Evolutionary conservation across 805 yeast species (phyloP), one percentile per base, ranked within the genome.

Genomic region (Saccharomycopsis babjevae): DNA sequence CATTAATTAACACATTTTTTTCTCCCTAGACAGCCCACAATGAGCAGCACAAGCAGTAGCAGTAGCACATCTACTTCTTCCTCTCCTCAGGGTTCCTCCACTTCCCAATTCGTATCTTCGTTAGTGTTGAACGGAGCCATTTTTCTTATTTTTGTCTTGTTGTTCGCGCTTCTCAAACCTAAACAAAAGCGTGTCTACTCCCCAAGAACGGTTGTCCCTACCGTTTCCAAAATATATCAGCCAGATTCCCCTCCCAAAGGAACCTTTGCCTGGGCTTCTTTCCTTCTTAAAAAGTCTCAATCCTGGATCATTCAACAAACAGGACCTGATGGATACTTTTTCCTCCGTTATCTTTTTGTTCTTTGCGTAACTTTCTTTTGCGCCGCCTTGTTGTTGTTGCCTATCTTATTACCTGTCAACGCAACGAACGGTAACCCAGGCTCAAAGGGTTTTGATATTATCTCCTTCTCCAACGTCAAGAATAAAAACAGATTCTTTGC

Each of bases 271-370:
- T 88, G 94, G 94, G 66, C 84, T 6, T 68, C 77, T 1, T 75
- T 72, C 60, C 61, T 87, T 25, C 66, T 84, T 62, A 64, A 73
- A 3, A 80, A 80, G 69, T 86, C 90, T 1, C 85, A 84, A 63
- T 70, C 83, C 0, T 87, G 77, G 71, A 66, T 85, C 50, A 76
- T 88, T 67, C 92, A 87, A 72, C 85, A 85, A 64, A 75, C 85
- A 43, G 88, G 92, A 59, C 71, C 83, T 38, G 96, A 88, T 72
- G 94, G 94, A 1, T 88, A 85, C 70, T 84, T 88, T 69, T 88
- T 84, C 69, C 71, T 86, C 58, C 77, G 96, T 64, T 88, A 80
- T 68, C 67, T 88, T 60, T 78, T 81, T 54, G 79, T 83, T 34
- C 83, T 85, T 63, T 77, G 79, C 3, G 65, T 77, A 11, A 64